Conservation (phyloP, 768 basidiomycete genomes). For the Mycena maculata region DNA sequence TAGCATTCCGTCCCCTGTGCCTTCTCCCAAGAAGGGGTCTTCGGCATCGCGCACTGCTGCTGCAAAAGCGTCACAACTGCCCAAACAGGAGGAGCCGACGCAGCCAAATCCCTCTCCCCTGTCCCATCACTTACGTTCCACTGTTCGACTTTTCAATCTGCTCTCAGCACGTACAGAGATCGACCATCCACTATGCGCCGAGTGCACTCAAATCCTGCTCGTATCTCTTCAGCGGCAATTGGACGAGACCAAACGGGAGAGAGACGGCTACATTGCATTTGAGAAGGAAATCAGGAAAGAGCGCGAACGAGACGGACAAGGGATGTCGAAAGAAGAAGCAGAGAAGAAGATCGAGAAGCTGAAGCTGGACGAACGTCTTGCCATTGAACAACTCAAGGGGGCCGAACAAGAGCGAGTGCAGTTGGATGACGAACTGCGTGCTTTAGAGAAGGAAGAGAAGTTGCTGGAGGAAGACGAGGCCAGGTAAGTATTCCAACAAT, state of each 20-base stretch:
- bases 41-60: slow-evolving; percentile 48
- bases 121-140: slow-evolving; percentile 82
- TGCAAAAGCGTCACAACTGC: slow-evolving; percentile 42
- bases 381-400: slow-evolving; percentile 78
- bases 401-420: slow-evolving; percentile 83
- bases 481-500: slow-evolving; percentile 62
- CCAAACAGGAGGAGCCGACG: slow-evolving; percentile 58
- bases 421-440: slow-evolving; percentile 76
- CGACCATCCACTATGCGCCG: slow-evolving; percentile 94
- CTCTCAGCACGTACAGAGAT: slow-evolving; percentile 82
- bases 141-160: slow-evolving; percentile 78
- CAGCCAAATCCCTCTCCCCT: slow-evolving; percentile 77
- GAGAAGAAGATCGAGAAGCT: slow-evolving; percentile 80
- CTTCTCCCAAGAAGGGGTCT: slow-evolving; percentile 60
- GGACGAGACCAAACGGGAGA: slow-evolving; percentile 90
- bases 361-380: slow-evolving; percentile 73
- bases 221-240: slow-evolving; percentile 80
- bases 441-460: slow-evolving; percentile 82
- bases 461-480: slow-evolving; percentile 85
- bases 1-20: slow-evolving; percentile 69
- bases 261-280: slow-evolving; percentile 94
- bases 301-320: slow-evolving; percentile 76
- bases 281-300: slow-evolving; percentile 89
- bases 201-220: slow-evolving; percentile 90
- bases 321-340: slow-evolving; percentile 70